Evolutionary conservation across 495 filamentous ascomycete genomes (phyloP).

Genomic region (Aspergillus affinis): DNA sequence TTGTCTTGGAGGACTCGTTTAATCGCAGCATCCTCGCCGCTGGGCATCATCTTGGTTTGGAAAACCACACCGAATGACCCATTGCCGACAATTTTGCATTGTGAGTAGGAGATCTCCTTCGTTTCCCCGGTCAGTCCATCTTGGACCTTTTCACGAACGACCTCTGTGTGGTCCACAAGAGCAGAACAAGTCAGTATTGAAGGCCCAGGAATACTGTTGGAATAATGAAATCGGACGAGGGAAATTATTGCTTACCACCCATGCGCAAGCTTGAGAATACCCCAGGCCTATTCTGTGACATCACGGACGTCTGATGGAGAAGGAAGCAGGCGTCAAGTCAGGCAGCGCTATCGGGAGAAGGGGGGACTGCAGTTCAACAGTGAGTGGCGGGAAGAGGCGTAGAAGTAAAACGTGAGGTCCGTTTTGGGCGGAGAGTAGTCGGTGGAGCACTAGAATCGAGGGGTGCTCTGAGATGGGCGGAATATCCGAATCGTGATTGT

Average conservation of each 20-base stretch:
- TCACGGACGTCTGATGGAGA: conserved; percentile 38
- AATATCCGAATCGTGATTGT: conserved; percentile 31
- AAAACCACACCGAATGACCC: conserved; percentile 99
- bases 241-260: conserved; percentile 63
- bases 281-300: conserved; percentile 75
- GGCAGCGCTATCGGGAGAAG: conserved; percentile 36
- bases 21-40: conserved; percentile 96
- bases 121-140: conserved; percentile 96
- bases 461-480: conserved; percentile 28
- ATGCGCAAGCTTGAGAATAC: conserved; percentile 76
- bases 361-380: conserved; percentile 50
- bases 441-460: conserved; percentile 30
- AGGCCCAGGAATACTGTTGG: conserved; percentile 2
- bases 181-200: conserved; percentile 3
- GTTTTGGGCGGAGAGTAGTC: conserved; percentile 48
- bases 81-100: conserved; percentile 99
- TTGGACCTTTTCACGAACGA: conserved; percentile 98
- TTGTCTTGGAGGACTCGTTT: conserved; percentile 98
- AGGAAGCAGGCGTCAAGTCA: conserved; percentile 19
- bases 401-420: conserved; percentile 43
- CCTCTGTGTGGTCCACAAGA: conserved; percentile 58
- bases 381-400: conserved; percentile 37
- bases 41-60: conserved; percentile 96
- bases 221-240: conserved; percentile 8
- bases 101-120: conserved; percentile 94